Evolutionary conservation across 768 basidiomycete genomes (phyloP), one percentile per base, ranked within the genome.

Genomic region (Neoboletus brunneissimus): DNA sequence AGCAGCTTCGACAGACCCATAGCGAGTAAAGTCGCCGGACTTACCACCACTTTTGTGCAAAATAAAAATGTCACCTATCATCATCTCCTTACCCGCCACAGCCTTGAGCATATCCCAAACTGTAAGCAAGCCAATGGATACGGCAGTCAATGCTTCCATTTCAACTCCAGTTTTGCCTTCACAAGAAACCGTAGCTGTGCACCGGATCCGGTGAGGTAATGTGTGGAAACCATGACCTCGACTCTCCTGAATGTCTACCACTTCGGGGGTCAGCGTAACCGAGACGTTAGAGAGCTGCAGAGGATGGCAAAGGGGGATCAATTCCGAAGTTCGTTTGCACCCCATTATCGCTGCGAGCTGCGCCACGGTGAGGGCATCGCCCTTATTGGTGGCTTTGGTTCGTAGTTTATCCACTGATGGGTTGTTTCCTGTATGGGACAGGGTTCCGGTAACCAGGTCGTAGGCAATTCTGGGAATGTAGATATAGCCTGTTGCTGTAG

Each of bases 21-120:
- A 3, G 25, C 72, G 72, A 49, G 59, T 67, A 72, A 92, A 94
- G 71, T 87, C 83, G 13, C 85, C 88, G 63, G 85, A 87, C 70
- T 77, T 78, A 18, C 92, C 93, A 13, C 91, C 93, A 29, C 79
- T 75, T 71, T 94, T 94, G 32, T 74, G 70, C 1, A 76, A 74
- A 4, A 93, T 87, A 59, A 80, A 72, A 37, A 93, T 81, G 23
- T 83, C 80, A 20, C 82, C 77, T 35, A 97, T 90, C 56, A 81
- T 73, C 90, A 96, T 94, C 55, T 91, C 88, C 67, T 81, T 81
- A n/a, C 91, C 94, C 1, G 89, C 91, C 2, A 92, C 86, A 5
- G 88, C 88, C 73, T 95, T 94, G 31, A 94, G 79, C 93, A 96
- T 94, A 67, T 94, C 92, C 89, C 92, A 96, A 15, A 94, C 85